Evolutionary conservation across 169 alveolate genomes (phyloP).

Genomic region (Plasmodium knowlesi): DNA sequence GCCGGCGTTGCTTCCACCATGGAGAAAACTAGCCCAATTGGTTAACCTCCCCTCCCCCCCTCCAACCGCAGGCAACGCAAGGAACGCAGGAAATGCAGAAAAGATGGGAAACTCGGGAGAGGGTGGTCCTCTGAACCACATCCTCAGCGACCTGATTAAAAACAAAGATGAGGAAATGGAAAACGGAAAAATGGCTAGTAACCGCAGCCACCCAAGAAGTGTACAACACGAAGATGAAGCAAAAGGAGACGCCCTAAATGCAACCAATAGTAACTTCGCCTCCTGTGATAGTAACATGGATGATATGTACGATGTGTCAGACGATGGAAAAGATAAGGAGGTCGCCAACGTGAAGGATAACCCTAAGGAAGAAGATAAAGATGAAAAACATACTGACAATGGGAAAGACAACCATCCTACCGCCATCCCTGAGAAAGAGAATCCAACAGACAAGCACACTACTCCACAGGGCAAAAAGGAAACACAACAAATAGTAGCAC

Average conservation of each 20-base stretch:
- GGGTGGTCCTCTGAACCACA: neutral
- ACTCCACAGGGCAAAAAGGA: neutral
- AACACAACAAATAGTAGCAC: neutral
- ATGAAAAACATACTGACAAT: neutral
- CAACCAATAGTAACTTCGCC: constrained; percentile 2
- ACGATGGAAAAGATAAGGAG: constrained; percentile 40
- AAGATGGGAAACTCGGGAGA: neutral
- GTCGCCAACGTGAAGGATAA: neutral
- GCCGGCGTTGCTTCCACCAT: neutral
- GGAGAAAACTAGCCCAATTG: no score
- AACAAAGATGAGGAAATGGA: neutral
- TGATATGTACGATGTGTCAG: constrained; percentile 47
- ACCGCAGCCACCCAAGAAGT: neutral
- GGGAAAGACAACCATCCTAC: neutral
- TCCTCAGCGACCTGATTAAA: neutral
- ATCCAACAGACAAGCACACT: neutral
- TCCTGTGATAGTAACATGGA: constrained; percentile 51
- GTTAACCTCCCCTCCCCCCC: neutral
- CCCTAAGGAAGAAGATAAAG: neutral
- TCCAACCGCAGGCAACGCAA: neutral
- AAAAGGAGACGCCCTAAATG: neutral
- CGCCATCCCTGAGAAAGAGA: neutral
- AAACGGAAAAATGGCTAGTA: neutral
- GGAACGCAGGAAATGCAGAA: neutral
- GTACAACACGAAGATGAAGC: constrained; percentile 5